phyloP scores from a whole-genome alignment of 1,284 basidiomycete genomes.

The Trichosporon ovoides region DNA sequence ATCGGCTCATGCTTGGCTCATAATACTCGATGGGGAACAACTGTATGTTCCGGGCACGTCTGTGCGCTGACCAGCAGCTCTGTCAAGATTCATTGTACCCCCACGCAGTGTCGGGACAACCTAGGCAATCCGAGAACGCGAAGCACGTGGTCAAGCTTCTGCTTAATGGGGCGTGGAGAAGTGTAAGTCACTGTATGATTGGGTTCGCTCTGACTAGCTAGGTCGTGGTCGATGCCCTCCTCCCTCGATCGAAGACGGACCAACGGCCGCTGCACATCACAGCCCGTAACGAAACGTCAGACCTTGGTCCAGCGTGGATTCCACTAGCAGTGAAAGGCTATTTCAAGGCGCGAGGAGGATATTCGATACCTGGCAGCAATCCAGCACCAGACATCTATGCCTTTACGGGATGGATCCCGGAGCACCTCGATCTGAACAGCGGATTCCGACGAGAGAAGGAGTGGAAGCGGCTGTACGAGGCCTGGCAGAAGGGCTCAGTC shows the following conservation, averaged over 20 bases:
- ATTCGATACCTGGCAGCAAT: slow-evolving; percentile 38
- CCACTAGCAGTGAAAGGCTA: slow-evolving; percentile 43
- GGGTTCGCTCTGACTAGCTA: not conserved
- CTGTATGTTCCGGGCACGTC: slow-evolving; percentile 50
- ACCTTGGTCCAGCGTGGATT: slow-evolving; percentile 31
- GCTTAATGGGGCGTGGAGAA: slow-evolving; percentile 45
- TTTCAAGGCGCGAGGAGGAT: slow-evolving; percentile 41
- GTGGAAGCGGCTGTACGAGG: slow-evolving; percentile 54
- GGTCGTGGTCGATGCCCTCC: slow-evolving; percentile 39
- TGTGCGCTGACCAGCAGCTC: slow-evolving; percentile 20
- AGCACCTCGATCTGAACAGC: slow-evolving; percentile 49
- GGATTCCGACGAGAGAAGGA: slow-evolving; percentile 75
- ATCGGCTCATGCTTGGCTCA: slow-evolving; percentile 76
- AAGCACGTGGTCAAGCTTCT: slow-evolving; percentile 47
- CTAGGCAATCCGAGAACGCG: slow-evolving; percentile 46
- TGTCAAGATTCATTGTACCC: slow-evolving; percentile 40
- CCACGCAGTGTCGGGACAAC: slow-evolving; percentile 29
- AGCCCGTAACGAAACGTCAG: not conserved
- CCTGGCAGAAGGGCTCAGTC: slow-evolving; percentile 56
- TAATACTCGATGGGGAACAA: slow-evolving; percentile 60
- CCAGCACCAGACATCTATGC: slow-evolving; percentile 42
- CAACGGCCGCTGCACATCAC: slow-evolving; percentile 33
- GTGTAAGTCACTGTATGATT: slow-evolving; percentile 22
- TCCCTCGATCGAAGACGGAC: slow-evolving; percentile 24
- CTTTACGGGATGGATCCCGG: slow-evolving; percentile 88